Base-by-base conservation (phyloP, 1,284 basidiomycete genomes). In the Ustilago esculenta region DNA sequence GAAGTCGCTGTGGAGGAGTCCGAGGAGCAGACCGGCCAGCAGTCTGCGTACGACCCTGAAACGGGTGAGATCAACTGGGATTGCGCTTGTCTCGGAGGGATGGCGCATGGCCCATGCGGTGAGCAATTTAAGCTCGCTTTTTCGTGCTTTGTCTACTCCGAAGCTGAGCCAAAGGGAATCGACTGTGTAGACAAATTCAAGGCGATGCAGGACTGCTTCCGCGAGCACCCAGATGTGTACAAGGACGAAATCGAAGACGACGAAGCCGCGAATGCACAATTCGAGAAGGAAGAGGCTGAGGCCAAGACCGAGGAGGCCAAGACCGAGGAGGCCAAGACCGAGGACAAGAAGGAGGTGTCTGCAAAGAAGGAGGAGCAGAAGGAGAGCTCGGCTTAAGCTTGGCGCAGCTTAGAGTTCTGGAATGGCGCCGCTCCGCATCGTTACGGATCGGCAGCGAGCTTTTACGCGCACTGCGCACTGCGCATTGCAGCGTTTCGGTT, bases 101-200 rank as follows among this genome's bases (percentile, higher is more conserved):
- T 98, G 96, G 94, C 96, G 3, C 87, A 97, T 78, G 96, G 96
- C 6, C 93, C 94, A 2, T 99, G 95, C 80, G 95, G 95, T 11
- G 86, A 88, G 68, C 87, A 98, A 77, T 99, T 99, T 86, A 90
- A 92, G 75, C 90, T 90, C 64, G 95, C 96, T 0, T 99, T 99
- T 85, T 92, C 92, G 35, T 99, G 95, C 85, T 99, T 99, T 76
- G 89, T 99, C 5, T 91, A 88, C 83, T 94, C 92, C 9, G 93
- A 97, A 81, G 87, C 89, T 53, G 96, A 98, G 78, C 95, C 95
- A 2, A 98, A 99, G 85, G 95, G 95, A 9, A 91, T 98, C 56
- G 91, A 98, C 76, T 99, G 95, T 75, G 91, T 99, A 18, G 96
- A 97, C 75, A 93, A 92, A 85, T 99, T 99, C 87, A 91, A 94